phyloP scores from a whole-genome alignment of 108 stramenopile species.

The Cylindrotheca closterium region DNA sequence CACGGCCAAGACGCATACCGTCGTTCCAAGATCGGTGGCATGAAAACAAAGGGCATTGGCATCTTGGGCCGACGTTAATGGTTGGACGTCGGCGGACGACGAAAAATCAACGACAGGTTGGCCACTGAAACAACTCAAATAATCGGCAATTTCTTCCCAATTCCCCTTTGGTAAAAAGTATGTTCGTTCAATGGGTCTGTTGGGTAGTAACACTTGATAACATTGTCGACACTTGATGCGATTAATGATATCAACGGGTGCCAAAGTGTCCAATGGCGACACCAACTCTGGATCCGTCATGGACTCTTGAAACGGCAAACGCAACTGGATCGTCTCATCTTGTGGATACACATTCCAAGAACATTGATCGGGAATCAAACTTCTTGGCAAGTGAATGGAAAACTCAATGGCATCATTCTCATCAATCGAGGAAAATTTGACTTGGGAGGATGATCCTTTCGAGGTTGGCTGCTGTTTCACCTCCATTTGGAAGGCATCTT shows the following conservation, averaged over 20 bases:
- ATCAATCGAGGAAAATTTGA: not conserved
- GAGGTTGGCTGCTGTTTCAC: not conserved
- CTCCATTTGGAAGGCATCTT: not conserved
- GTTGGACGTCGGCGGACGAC: conserved; percentile 38
- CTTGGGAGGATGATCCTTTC: not conserved
- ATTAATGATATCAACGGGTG: conserved; percentile 21
- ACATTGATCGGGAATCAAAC: not conserved
- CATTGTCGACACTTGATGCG: conserved; percentile 52
- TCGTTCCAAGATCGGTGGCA: conserved; percentile 33
- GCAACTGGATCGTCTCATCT: not conserved
- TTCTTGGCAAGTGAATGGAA: conserved; percentile 1
- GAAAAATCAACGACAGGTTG: conserved; percentile 42
- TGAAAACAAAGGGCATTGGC: conserved; percentile 60
- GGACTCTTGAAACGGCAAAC: conserved; percentile 1
- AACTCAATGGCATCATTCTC: conserved; percentile 2
- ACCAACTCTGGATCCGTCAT: not conserved
- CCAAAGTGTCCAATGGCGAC: not conserved
- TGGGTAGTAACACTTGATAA: conserved; percentile 35
- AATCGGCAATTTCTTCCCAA: conserved; percentile 87
- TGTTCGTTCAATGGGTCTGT: conserved; percentile 19
- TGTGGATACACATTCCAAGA: conserved; percentile 1
- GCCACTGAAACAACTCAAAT: conserved; percentile 66
- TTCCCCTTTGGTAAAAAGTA: conserved; percentile 62
- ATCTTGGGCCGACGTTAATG: conserved; percentile 50
- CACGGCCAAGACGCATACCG: conserved; percentile 40